Percentiles rank a stretch among this genome's conserved stretches.
phyloP scores from a whole-genome alignment of 805 yeast species.

The Pichia occidentalis region DNA sequence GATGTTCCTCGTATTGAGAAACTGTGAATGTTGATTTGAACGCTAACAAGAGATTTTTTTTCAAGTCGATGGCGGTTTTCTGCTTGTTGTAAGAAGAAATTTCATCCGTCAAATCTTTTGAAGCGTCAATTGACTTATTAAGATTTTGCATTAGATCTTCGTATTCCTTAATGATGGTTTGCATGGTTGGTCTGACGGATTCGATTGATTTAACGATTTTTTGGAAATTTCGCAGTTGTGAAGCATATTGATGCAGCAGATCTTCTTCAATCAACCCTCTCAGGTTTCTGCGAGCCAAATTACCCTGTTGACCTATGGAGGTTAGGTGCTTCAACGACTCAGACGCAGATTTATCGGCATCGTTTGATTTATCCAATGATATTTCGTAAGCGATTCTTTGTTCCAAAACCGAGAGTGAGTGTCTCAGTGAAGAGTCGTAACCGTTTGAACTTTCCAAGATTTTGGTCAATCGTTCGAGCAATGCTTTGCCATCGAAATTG shows the following conservation, averaged over 20 bases:
- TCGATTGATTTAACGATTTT: conserved; percentile 38
- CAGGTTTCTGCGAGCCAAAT: conserved; percentile 52
- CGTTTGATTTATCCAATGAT: background rate
- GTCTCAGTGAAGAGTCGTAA: conserved; percentile 33
- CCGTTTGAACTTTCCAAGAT: conserved; percentile 23
- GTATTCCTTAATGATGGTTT: conserved; percentile 22
- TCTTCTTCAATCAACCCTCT: conserved; percentile 57
- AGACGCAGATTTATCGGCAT: conserved; percentile 8
- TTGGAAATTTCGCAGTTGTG: conserved; percentile 39
- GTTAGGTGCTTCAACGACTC: conserved; percentile 29
- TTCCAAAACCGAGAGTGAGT: conserved; percentile 26
- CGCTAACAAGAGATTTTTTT: conserved; percentile 44
- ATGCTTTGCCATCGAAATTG: conserved; percentile 7
- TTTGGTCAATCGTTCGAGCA: conserved; percentile 9
- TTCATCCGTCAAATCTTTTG: conserved; percentile 15
- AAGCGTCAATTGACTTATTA: conserved; percentile 22
- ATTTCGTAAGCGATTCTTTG: conserved; percentile 16
- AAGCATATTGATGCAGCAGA: conserved; percentile 48
- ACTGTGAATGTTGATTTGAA: conserved; percentile 61
- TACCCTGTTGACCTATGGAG: conserved; percentile 33
- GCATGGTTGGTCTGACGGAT: conserved; percentile 26
- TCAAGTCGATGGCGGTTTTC: conserved; percentile 35
- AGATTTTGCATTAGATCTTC: conserved; percentile 22
- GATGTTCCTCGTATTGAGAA: conserved; percentile 63
- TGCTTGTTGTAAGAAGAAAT: conserved; percentile 26